Base-by-base conservation (phyloP, 768 basidiomycete genomes). In the Pisolithus microcarpus region DNA sequence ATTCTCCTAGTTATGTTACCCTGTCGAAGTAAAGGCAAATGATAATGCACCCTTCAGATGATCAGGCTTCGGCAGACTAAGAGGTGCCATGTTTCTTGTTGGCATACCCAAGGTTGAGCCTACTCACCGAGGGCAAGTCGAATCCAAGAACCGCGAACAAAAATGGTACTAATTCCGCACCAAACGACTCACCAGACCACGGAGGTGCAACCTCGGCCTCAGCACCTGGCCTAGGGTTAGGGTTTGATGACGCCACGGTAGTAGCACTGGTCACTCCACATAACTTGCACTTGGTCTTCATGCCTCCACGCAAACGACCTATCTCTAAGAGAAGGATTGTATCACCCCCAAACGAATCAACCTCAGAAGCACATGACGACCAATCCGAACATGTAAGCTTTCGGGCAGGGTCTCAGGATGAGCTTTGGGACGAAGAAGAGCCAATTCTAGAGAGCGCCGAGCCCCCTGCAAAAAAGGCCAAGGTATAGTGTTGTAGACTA, bases 401-500 rank as follows among this genome's bases (percentile, higher is more conserved):
- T 40, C 9, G 18, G 39, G 18, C 16, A 18, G 39, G 11, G 7
- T 40, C 18, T 21, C 21, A 26, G n/a, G 45, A 34, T 15, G 45
- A 46, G 23, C 18, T 40, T 40, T 45, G 42, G 50, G 50, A 51
- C 10, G 43, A 47, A 47, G 37, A 38, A 18, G 43, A 19, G 34
- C 38, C 31, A 1, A 37, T n/a, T 10, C 10, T 23, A 26, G 43
- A 13, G 10, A 46, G 19, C 23, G 21, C 43, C 23, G 50, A 45
- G 26, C 43, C 36, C 24, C 16, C n/a, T 37, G 5, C 44, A 1
- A 46, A 51, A 16, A 43, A 38, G 38, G 26, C 37, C 7, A 28
- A 45, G 36, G 36, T 46, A 46, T 18, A 19, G 28, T 46, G 23
- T n/a, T 24, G 10, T 46, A 28, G 13, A 28, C 23, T 28, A 26